phyloP scores from a whole-genome alignment of 2,329 filamentous ascomycete species.

The Anthostomella pinea region DNA sequence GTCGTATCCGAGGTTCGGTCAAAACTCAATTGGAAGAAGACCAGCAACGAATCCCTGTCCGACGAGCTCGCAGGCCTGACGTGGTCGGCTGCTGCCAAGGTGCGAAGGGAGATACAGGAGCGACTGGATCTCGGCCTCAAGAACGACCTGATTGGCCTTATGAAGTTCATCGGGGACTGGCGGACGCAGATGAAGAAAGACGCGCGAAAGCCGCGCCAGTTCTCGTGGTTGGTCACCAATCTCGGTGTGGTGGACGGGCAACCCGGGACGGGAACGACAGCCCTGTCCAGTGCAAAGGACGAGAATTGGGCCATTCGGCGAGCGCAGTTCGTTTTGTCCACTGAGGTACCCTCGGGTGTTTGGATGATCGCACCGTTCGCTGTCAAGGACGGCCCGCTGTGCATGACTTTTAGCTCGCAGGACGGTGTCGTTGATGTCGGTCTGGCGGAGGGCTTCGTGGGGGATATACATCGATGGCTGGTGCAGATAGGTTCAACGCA shows the following conservation, averaged over 20 bases:
- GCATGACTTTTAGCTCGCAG: conserved; percentile 21
- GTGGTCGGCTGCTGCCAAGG: conserved; percentile 23
- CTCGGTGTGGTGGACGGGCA: conserved; percentile 33
- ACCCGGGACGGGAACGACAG: background rate
- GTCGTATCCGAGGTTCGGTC: conserved; percentile 16
- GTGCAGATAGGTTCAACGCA: background rate
- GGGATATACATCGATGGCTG: conserved; percentile 22
- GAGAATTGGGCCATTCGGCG: conserved; percentile 18
- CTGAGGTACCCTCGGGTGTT: conserved; percentile 19
- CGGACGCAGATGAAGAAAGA: conserved; percentile 25
- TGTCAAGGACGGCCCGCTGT: conserved; percentile 16
- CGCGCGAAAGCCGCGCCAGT: conserved; percentile 28
- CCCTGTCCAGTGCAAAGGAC: background rate
- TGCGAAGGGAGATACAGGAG: conserved; percentile 28
- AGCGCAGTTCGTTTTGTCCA: conserved; percentile 19
- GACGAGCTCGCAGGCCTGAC: conserved; percentile 9
- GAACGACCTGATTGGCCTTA: conserved; percentile 33
- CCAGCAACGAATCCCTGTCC: background rate
- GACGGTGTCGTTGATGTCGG: conserved; percentile 20
- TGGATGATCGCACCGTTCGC: conserved; percentile 16
- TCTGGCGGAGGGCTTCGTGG: conserved; percentile 18
- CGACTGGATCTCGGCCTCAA: conserved; percentile 27
- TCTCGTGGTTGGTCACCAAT: conserved; percentile 35
- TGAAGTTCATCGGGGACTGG: conserved; percentile 36
- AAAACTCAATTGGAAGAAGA: conserved; percentile 1